Evolutionary conservation across 768 basidiomycete genomes (phyloP), one percentile per base, ranked within the genome.

Genomic region (Suillus americanus): DNA sequence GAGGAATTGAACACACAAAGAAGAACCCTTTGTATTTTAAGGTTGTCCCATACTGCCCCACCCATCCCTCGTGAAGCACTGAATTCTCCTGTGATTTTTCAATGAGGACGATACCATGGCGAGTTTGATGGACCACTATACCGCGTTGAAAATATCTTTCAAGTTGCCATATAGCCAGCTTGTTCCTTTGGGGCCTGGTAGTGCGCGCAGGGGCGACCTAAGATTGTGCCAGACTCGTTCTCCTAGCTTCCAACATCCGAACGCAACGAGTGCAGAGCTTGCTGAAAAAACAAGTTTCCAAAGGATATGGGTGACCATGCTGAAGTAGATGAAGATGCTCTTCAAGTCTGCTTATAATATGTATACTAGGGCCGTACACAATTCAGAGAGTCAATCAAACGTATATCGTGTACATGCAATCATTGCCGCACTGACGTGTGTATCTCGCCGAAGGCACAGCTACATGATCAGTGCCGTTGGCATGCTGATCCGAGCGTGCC

Each of bases 161-260:
- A 85, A 61, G 68, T 86, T 81, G 9, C 87, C 87, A 61, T 73
- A 85, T 14, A 89, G 56, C 62, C 75, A 75, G 66, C 79, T 83
- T 2, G 76, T 60, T 61, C 70, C 81, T 20, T 79, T 75, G 1
- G 86, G 87, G 1, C 86, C 86, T 1, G 81, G 86, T 28, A 88
- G 77, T 48, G 77, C 66, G n/a, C 79, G 78, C 18, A 86, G 67
- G 3, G 83, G 79, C 0, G 84, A 84, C 14, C 70, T 76, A 65
- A 74, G 74, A 50, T 77, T 70, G 2, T 55, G 56, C 57, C 79
- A 79, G 48, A 80, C 25, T 38, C 75, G 67, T 28, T 55, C 64
- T 38, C 71, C 64, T 12, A 79, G 30, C 55, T 75, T 79, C 69
- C 75, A 78, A 1, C 75, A 45, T 14, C 71, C 73, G 69, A 78